Evolutionary conservation across 2,329 filamentous ascomycete genomes (phyloP).

Genomic region (Elsinoe perseae): DNA sequence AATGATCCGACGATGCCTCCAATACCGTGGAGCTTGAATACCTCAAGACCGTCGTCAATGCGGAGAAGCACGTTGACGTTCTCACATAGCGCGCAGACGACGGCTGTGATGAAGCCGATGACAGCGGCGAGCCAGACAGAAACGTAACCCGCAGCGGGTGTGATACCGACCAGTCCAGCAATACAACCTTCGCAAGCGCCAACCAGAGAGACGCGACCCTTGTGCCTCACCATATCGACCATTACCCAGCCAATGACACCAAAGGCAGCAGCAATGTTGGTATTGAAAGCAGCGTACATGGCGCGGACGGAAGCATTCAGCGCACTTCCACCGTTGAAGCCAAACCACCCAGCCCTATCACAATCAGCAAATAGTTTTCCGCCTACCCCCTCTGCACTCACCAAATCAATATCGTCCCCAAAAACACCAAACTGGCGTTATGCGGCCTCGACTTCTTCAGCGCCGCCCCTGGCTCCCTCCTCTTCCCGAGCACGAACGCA

Average conservation of each 20-base stretch:
- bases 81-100: slow-evolving; percentile 43
- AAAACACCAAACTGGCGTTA: slow-evolving; percentile 55
- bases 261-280: slow-evolving; percentile 48
- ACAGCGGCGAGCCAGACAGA: slow-evolving; percentile 47
- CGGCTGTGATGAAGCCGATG: slow-evolving; percentile 49
- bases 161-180: slow-evolving; percentile 49
- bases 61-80: slow-evolving; percentile 47
- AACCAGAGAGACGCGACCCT: slow-evolving; percentile 48
- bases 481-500: slow-evolving; percentile 55
- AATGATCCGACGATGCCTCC: slow-evolving; percentile 53
- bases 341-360: slow-evolving; percentile 46
- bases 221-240: slow-evolving; percentile 46
- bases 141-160: slow-evolving; percentile 35
- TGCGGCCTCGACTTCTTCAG: slow-evolving; percentile 51
- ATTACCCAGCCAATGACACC: slow-evolving; percentile 49
- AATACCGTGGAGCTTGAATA: slow-evolving; percentile 53
- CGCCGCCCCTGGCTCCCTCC: slow-evolving; percentile 43
- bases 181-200: slow-evolving; percentile 52
- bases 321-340: slow-evolving; percentile 51
- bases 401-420: slow-evolving; percentile 59
- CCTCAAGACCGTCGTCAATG: slow-evolving; percentile 52
- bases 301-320: slow-evolving; percentile 47
- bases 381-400: slow-evolving; percentile 32
- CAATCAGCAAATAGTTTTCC: slow-evolving; percentile 26
- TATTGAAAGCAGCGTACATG: slow-evolving; percentile 51